Evolutionary conservation across 1,139 yeast genomes (phyloP), one percentile per base, ranked within the genome.

Genomic region (Blastobotrys buckinghamii): DNA sequence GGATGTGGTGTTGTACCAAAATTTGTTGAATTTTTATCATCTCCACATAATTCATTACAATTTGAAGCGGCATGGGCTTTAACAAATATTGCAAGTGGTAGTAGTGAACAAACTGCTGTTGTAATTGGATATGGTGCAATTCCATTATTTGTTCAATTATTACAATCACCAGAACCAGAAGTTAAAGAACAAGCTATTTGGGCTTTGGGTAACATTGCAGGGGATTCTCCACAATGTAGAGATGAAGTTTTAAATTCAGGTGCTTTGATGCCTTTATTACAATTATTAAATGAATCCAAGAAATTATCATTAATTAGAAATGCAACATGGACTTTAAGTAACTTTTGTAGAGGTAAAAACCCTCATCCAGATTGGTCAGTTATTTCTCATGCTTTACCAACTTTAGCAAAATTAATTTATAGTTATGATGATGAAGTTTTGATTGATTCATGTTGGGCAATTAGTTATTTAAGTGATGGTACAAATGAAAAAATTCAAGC

Each of bases 31-130:
- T 89, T 90, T 62, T 84, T 92, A 87, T 73, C 75, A 53, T 81
- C 83, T 48, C 77, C 79, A 46, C 87, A 83, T 65, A 90, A 87
- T 62, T 80, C 85, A 77, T 77, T 94, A 59, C 98, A 92, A 70
- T 80, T 92, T 64, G 98, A 92, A 72, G 96, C 97, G 13, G 97
- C 98, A 9, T 94, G 98, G 98, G 97, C 98, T 17, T 77, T 92
- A 61, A 94, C 98, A 49, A 92, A 92, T 67, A 90, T 92, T 68
- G 97, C 98, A 35, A 86, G 96, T n/a, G 98, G 98, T 54, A 75
- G 82, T 51, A 81, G 95, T 42, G 84, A 82, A 44, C 97, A 92
- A 70, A 94, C 98, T 20, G 78, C 79, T 58, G 83, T 83, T 46
- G 97, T 92, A 50, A 95, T 92, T 50, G 92, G 88, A 53, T 83